Percentiles rank a stretch among this genome's conserved stretches.
These are phyloP conservation scores for Aspergillus bertholletiae DNA, from an alignment of 495 filamentous ascomycete genomes.

Conservation along the genomic window DNA sequence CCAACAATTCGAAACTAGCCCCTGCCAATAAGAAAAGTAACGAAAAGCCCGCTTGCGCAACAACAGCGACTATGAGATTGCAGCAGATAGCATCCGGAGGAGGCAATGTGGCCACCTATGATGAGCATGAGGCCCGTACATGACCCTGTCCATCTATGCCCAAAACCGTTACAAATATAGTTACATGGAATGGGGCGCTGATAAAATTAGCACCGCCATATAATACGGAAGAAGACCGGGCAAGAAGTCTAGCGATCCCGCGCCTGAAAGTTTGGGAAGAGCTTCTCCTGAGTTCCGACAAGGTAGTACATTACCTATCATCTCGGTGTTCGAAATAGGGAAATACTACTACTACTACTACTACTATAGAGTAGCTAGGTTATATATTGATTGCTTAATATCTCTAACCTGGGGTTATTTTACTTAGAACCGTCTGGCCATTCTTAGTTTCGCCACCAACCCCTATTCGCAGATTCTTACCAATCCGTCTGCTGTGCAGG, in stretches of 20 bases:
- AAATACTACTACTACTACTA: no score
- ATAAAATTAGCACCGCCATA: slow-evolving; percentile 15
- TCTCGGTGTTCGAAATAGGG: no score
- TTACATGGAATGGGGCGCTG: not conserved
- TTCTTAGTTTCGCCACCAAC: slow-evolving; percentile 60
- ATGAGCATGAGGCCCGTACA: slow-evolving; percentile 3
- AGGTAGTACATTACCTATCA: no score
- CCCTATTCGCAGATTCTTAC: slow-evolving; percentile 51
- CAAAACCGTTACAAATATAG: not conserved
- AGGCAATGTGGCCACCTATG: not conserved
- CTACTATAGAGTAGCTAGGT: no score
- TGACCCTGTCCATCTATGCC: not conserved
- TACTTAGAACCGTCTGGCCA: slow-evolving; percentile 58
- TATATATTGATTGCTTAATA: not conserved
- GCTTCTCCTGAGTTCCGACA: slow-evolving; percentile 15
- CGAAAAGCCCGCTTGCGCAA: not conserved
- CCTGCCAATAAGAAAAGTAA: not conserved
- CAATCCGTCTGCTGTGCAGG: slow-evolving; percentile 45
- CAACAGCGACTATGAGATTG: not conserved
- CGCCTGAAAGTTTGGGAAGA: slow-evolving; percentile 19
- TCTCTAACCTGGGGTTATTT: not conserved
- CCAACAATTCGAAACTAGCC: not conserved
- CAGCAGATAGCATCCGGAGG: not conserved
- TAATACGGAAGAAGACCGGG: slow-evolving; percentile 13
- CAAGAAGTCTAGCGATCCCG: slow-evolving; percentile 9